These are phyloP conservation scores for Scedosporium dehoogii DNA, from an alignment of 2,329 filamentous ascomycete genomes.

Conservation along the genomic window DNA sequence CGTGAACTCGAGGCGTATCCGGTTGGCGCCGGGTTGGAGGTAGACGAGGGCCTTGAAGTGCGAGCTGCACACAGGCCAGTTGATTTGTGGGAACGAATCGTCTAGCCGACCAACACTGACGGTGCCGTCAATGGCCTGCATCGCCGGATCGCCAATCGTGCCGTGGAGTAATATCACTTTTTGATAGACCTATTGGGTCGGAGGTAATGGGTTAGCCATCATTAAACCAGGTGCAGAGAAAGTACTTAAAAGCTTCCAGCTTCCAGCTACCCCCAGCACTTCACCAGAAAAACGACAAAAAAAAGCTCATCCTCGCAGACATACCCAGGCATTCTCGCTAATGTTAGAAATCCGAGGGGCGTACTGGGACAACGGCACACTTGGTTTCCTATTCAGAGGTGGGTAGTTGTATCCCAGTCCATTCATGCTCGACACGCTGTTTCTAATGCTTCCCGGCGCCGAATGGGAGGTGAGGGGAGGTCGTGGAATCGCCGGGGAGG, in stretches of 20 bases:
- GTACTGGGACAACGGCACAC: constrained; percentile 62
- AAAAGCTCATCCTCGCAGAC: constrained; percentile 19
- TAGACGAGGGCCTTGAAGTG: constrained; percentile 89
- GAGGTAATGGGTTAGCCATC: too few relatives aligned
- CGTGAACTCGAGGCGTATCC: constrained; percentile 75
- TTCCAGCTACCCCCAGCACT: too few relatives aligned
- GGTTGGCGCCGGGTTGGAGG: constrained; percentile 84
- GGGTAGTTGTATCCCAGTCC: constrained; percentile 34
- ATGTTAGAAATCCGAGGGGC: constrained; percentile 73
- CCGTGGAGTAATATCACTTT: constrained; percentile 78
- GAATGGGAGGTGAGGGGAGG: not conserved
- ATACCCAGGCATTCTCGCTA: constrained; percentile 74
- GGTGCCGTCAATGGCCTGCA: constrained; percentile 64
- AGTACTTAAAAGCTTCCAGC: too few relatives aligned
- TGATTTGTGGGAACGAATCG: constrained; percentile 71
- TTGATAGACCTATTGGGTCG: constrained; percentile 63
- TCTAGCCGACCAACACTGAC: constrained; percentile 74
- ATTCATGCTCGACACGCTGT: constrained; percentile 55
- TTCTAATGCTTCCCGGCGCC: constrained; percentile 23
- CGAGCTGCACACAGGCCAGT: constrained; percentile 81
- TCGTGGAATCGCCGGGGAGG: not conserved
- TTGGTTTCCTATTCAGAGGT: constrained; percentile 19
- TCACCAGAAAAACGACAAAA: too few relatives aligned
- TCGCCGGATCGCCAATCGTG: constrained; percentile 62
- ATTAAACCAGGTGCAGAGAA: too few relatives aligned